These are phyloP conservation scores for Aspergillus oerlinghausenensis DNA, from an alignment of 2,329 filamentous ascomycete genomes.

Conservation along the genomic window DNA sequence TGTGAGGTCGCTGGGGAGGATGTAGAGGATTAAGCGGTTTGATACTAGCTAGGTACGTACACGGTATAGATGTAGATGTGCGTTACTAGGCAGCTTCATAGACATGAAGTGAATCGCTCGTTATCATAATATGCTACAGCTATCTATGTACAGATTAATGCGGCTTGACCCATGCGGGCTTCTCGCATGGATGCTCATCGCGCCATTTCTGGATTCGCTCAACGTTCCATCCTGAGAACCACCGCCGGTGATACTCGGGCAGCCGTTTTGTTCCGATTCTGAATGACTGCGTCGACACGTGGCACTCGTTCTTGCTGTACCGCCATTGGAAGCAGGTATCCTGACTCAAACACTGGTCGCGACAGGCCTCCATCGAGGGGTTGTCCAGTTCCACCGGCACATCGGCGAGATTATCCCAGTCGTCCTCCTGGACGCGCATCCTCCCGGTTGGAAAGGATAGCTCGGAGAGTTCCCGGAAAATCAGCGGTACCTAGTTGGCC, in stretches of 20 bases:
- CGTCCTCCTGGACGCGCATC: constrained; percentile 39
- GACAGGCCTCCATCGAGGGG: constrained; percentile 41
- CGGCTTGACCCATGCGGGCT: constrained; percentile 6
- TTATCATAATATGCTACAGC: not conserved
- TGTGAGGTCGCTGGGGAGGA: not conserved
- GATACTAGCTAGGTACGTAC: not conserved
- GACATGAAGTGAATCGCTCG: not conserved
- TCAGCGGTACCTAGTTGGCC: constrained; percentile 36
- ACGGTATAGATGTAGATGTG: not conserved
- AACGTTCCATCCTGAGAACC: constrained; percentile 12
- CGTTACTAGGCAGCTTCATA: not conserved
- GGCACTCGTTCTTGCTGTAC: constrained; percentile 10
- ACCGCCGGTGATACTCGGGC: constrained; percentile 2
- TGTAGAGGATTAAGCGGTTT: not conserved
- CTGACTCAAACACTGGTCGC: constrained; percentile 44
- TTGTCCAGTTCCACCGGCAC: constrained; percentile 39
- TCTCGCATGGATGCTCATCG: constrained; percentile 5
- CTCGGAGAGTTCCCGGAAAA: constrained; percentile 49
- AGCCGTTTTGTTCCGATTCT: constrained; percentile 3
- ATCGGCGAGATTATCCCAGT: constrained; percentile 53
- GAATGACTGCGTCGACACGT: constrained; percentile 11
- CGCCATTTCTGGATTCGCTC: constrained; percentile 11
- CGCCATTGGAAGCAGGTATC: constrained; percentile 33
- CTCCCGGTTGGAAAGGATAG: constrained; percentile 42
- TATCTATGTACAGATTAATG: not conserved